Conservation (phyloP, 306 rosid genomes). For the Vachellia pachyceras region DNA sequence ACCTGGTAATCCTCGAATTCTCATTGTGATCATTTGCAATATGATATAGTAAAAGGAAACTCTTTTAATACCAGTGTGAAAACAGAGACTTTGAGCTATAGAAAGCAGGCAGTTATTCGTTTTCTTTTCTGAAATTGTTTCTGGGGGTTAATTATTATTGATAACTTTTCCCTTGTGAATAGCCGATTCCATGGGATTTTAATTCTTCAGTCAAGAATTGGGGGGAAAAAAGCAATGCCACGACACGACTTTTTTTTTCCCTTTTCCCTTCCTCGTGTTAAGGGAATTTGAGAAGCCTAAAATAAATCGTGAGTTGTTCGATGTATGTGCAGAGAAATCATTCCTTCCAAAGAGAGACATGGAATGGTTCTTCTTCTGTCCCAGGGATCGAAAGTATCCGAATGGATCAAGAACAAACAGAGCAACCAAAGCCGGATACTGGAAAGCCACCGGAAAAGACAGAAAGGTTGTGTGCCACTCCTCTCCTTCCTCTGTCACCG, state of each 20-base stretch:
- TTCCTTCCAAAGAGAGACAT: conserved; percentile 82
- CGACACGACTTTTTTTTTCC: conserved; percentile 16
- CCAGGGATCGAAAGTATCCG: conserved; percentile 84
- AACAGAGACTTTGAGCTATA: conserved; percentile 41
- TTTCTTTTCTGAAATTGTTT: conserved; percentile 5
- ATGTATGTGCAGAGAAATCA: conserved; percentile 70
- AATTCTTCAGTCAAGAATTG: conserved; percentile 34
- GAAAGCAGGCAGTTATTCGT: conserved; percentile 37
- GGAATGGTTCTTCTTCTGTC: conserved; percentile 99
- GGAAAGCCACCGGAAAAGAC: conserved; percentile 99
- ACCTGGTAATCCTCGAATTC: conserved; percentile 66
- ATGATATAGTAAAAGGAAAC: background rate
- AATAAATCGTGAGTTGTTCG: conserved; percentile 21
- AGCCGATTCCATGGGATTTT: conserved; percentile 29
- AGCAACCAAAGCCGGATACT: conserved; percentile 94
- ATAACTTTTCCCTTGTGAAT: conserved; percentile 10
- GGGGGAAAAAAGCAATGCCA: background rate
- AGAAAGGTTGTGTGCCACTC: conserved; percentile 68
- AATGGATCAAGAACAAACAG: conserved; percentile 92
- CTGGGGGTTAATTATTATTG: conserved; percentile 10
- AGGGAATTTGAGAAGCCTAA: background rate
- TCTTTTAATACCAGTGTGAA: conserved; percentile 27
- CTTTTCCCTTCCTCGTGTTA: background rate
- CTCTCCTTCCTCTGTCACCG: conserved; percentile 55
- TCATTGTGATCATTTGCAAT: conserved; percentile 11